Evolutionary conservation across 129 eudicot species (phyloP).

Genomic region (Calendula officinalis): DNA sequence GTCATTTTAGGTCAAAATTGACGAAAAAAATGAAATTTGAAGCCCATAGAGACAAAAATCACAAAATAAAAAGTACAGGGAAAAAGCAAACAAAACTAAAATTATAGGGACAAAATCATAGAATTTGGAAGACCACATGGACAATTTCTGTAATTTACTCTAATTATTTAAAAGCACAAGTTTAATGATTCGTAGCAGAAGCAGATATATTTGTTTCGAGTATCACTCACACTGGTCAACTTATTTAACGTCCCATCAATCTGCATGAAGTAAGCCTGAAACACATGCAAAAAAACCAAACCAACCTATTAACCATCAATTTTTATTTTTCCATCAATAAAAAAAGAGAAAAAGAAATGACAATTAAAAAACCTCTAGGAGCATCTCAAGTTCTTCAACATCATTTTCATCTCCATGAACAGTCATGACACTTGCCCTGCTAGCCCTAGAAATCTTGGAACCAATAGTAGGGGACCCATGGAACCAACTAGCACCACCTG

Average conservation of each 20-base stretch:
- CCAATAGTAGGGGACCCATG: conserved; percentile 75
- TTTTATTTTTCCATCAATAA: not conserved
- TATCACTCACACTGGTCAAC: conserved; percentile 46
- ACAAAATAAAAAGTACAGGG: too few species aligned
- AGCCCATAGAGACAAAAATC: too few species aligned
- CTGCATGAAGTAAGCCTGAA: conserved; percentile 98
- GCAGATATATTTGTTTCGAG: not conserved
- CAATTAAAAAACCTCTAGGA: conserved; percentile 61
- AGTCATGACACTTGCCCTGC: conserved; percentile 84
- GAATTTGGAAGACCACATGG: too few species aligned
- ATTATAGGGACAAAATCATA: too few species aligned
- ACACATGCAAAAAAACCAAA: conserved; percentile 11
- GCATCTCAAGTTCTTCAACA: conserved; percentile 95
- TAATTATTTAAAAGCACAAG: too few species aligned
- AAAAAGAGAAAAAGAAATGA: conserved; percentile 3
- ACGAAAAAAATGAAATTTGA: too few species aligned
- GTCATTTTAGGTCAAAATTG: too few species aligned
- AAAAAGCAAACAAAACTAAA: too few species aligned
- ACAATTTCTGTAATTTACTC: too few species aligned
- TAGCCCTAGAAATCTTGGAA: conserved; percentile 81
- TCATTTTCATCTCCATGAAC: conserved; percentile 86
- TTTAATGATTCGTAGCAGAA: not conserved
- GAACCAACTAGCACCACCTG: conserved; percentile 78
- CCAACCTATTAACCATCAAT: not conserved
- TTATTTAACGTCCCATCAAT: conserved; percentile 90